Evolutionary conservation across 345 rosid genomes (phyloP), one percentile per base, ranked within the genome.

Genomic region (Turnera subulata): DNA sequence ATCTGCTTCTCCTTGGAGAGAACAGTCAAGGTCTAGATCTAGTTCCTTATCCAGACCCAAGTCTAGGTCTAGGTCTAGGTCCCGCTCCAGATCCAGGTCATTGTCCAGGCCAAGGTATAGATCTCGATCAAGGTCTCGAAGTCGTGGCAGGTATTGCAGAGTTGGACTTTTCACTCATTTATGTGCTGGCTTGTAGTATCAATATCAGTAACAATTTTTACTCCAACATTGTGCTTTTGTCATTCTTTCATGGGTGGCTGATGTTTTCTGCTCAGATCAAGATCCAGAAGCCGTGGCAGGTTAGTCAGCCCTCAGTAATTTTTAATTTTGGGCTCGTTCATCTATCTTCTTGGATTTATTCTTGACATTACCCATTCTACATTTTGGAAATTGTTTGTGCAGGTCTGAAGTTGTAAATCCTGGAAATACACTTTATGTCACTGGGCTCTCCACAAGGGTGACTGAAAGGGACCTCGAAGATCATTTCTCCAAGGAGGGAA

Each of bases 401-500:
- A 91, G 97, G 73, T 59, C 0, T 42, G 95, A 80, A 0, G 21
- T 40, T 46, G 62, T 17, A 29, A 89, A 93, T 70, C 78, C 85
- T 55, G 97, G 99, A 56, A 82, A 81, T 50, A 84, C 96, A 25
- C 96, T 93, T 45, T 93, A 89, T 69, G 97, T 93, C 54, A 93
- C 99, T 50, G 99, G 99, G 40, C 69, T 93, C 50, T 93, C 99
- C 33, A 84, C 96, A 40, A 83, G 97, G 60, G 99, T 93, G 51
- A 79, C 92, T 0, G 92, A 93, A 49, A 82, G 84, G 78, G 95
- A 84, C 23, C 92, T 93, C 8, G 90, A 89, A 69, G 84, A 91
- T 17, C 99, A 93, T 74, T 93, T 93, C 78, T 71, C 96, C 6
- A 93, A 85, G 84, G 99, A 93, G 73, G 99, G 99, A 63, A 93